phyloP scores from a whole-genome alignment of 345 rosid species.

The Murraya paniculata region DNA sequence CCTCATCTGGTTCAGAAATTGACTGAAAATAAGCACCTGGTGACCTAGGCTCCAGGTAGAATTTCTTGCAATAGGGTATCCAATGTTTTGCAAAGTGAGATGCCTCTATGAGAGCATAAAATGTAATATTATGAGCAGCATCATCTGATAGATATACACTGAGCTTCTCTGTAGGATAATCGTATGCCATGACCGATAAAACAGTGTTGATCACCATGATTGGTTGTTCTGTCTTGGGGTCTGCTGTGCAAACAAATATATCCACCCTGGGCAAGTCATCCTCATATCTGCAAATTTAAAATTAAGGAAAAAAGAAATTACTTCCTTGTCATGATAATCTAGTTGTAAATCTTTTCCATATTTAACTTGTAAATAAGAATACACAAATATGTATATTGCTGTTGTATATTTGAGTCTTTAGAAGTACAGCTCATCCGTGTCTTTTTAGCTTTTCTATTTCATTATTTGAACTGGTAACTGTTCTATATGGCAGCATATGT shows the following conservation, averaged over 20 bases:
- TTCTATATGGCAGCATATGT: too few species aligned
- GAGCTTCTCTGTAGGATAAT: conserved; percentile 42
- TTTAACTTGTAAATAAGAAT: too few species aligned
- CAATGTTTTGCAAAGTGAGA: conserved; percentile 41
- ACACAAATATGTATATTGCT: too few species aligned
- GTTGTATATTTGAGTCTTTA: too few species aligned
- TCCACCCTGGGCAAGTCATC: conserved; percentile 44
- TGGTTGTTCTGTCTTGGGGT: conserved; percentile 51
- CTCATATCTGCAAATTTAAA: conserved; percentile 23
- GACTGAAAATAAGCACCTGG: conserved; percentile 41
- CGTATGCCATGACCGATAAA: conserved; percentile 45
- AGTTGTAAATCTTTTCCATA: too few species aligned
- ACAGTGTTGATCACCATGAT: conserved; percentile 48
- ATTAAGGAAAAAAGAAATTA: not conserved
- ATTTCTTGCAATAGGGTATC: conserved; percentile 52
- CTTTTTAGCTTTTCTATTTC: not conserved
- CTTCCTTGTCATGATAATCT: too few species aligned
- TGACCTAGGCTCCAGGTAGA: conserved; percentile 38
- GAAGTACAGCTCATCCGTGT: not conserved
- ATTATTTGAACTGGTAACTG: not conserved
- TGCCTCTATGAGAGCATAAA: conserved; percentile 53
- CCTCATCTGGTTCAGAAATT: not conserved
- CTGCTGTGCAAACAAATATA: conserved; percentile 55
- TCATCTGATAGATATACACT: conserved; percentile 55
- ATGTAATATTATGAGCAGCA: conserved; percentile 41